A percentile compares a stretch with the other conserved stretches of the same genome.
phyloP scores from a whole-genome alignment of 305 asterid species.

The Fraxinus sp. region DNA sequence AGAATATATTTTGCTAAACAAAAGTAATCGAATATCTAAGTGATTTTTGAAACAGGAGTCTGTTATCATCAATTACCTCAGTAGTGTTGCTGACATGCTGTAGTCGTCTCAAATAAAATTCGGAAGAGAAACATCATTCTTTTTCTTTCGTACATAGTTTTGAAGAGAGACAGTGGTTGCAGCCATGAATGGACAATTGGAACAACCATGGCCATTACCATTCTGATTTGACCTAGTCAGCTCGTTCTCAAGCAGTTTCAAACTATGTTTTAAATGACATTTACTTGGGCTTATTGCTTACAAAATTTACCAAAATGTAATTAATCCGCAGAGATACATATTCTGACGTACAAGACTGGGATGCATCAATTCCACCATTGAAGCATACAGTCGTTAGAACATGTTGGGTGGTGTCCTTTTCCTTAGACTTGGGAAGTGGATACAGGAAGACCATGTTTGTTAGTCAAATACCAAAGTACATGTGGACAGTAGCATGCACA shows the following conservation, averaged over 20 bases:
- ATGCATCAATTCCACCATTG: background rate
- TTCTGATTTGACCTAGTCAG: background rate
- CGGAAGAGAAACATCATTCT: background rate
- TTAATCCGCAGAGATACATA: background rate
- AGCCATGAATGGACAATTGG: background rate
- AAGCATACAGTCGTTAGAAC: background rate
- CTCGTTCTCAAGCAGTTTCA: background rate
- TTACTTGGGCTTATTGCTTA: background rate
- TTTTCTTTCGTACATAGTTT: background rate
- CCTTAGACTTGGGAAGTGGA: background rate
- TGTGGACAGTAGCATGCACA: background rate
- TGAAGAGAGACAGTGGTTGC: background rate
- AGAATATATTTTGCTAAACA: background rate
- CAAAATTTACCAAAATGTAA: background rate
- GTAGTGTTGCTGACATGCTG: background rate
- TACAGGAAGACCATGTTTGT: background rate
- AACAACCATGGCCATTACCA: background rate
- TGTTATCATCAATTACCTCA: background rate
- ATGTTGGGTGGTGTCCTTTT: background rate
- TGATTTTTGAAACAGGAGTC: background rate
- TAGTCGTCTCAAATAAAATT: background rate
- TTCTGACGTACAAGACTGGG: background rate
- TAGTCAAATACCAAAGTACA: background rate
- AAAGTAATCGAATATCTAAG: background rate
- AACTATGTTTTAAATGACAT: background rate